Percentiles rank a stretch among this genome's conserved stretches.
These are phyloP conservation scores for Suhomyces prunicola DNA, from an alignment of 805 yeast genomes.

Conservation along the genomic window DNA sequence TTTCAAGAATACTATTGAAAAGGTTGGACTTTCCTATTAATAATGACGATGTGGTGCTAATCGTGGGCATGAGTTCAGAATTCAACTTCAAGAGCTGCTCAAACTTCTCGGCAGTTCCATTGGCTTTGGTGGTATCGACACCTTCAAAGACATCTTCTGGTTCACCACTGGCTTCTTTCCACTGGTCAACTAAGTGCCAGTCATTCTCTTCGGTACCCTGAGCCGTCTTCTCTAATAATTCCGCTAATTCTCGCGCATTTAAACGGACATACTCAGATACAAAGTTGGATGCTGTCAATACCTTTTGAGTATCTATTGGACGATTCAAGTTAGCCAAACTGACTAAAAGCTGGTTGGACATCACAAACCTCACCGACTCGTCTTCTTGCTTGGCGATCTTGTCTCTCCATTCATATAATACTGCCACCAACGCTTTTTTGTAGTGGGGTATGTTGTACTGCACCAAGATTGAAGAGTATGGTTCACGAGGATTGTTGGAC, in stretches of 20 bases:
- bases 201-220: conserved; percentile 34
- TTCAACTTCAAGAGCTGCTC: conserved; percentile 11
- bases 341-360: conserved; percentile 77
- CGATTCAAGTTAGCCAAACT: conserved; percentile 49
- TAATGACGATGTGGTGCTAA: background rate
- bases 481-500: conserved; percentile 50
- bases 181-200: conserved; percentile 32
- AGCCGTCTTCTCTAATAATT: conserved; percentile 47
- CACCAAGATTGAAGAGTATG: conserved; percentile 60
- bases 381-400: conserved; percentile 67
- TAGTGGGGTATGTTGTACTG: conserved; percentile 62
- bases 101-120: conserved; percentile 2
- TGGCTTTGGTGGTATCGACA: conserved; percentile 16
- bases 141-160: conserved; percentile 7
- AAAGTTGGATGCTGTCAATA: conserved; percentile 45
- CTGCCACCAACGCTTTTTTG: conserved; percentile 54
- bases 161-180: conserved; percentile 8
- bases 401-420: conserved; percentile 83
- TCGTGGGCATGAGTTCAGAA: conserved; percentile 8
- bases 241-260: conserved; percentile 55
- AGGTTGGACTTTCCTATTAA: conserved; percentile 11
- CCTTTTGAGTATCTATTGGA: conserved; percentile 59
- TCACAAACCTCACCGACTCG: conserved; percentile 78
- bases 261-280: conserved; percentile 56
- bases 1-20: conserved; percentile 12